Evolutionary conservation across 2,329 filamentous ascomycete species (phyloP).

Genomic region (Fusarium sp.): DNA sequence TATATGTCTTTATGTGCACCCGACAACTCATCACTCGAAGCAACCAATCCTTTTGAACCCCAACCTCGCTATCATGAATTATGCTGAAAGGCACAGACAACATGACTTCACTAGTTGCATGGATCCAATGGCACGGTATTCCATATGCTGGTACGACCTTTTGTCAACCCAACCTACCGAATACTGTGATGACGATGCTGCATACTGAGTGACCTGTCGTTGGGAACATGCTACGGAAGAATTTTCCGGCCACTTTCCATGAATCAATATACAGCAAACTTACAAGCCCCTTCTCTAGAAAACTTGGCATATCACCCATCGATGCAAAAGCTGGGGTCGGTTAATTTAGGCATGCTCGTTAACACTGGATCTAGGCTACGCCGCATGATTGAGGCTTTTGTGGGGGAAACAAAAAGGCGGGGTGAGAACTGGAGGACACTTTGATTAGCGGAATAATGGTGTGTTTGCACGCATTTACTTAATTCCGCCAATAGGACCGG

Average conservation of each 20-base stretch:
- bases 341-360: background rate
- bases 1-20: background rate
- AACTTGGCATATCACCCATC: conserved; percentile 11
- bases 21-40: background rate
- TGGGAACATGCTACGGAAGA: conserved; percentile 3
- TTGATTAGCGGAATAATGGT: conserved; percentile 4
- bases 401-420: conserved; percentile 21
- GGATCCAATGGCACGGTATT: background rate
- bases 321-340: conserved; percentile 14
- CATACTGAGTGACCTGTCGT: conserved; percentile 1
- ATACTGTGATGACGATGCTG: conserved; percentile 1
- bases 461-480: rapidly evolving
- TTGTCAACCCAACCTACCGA: background rate
- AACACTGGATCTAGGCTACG: background rate
- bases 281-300: background rate
- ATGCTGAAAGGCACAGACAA: background rate
- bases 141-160: too few species aligned
- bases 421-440: background rate
- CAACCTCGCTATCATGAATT: background rate
- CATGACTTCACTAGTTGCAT: conserved; percentile 7
- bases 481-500: background rate
- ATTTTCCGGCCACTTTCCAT: conserved; percentile 1
- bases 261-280: conserved; percentile 2
- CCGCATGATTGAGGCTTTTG: conserved; percentile 3
- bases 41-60: background rate